Percentiles rank a stretch among this genome's conserved stretches.
Conservation (phyloP, 1,284 basidiomycete species). For the Moniliophthora roreri region DNA sequence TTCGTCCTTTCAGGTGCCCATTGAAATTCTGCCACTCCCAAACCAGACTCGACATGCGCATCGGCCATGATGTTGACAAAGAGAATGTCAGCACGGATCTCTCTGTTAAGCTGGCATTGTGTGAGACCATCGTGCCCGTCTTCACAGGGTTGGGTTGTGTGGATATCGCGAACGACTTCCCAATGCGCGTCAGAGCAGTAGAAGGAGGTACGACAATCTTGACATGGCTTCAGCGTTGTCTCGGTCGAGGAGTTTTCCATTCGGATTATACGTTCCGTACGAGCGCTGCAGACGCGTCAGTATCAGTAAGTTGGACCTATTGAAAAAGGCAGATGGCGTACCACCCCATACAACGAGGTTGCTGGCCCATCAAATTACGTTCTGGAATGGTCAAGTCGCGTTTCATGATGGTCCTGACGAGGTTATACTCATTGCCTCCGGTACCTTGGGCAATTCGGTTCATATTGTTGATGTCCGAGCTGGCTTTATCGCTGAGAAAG, state of each 20-base stretch:
- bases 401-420: slow-evolving; percentile 16
- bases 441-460: slow-evolving; percentile 16
- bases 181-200: slow-evolving; percentile 32
- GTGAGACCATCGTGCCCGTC: slow-evolving; percentile 25
- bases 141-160: slow-evolving; percentile 15
- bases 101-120: slow-evolving; percentile 30
- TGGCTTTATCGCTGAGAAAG: slow-evolving; percentile 15
- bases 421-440: slow-evolving; percentile 11
- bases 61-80: slow-evolving; percentile 18
- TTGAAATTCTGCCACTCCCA: slow-evolving; percentile 14
- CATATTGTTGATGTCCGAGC: slow-evolving; percentile 12
- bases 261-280: slow-evolving; percentile 30
- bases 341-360: slow-evolving; percentile 36
- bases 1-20: slow-evolving; percentile 32
- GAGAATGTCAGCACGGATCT: slow-evolving; percentile 21
- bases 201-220: slow-evolving; percentile 29
- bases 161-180: slow-evolving; percentile 23
- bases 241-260: slow-evolving; percentile 22
- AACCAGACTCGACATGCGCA: neutral
- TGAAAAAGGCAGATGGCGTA: slow-evolving; percentile 16
- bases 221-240: slow-evolving; percentile 24
- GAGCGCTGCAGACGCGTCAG: slow-evolving; percentile 21
- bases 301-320: neutral
- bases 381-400: slow-evolving; percentile 23
- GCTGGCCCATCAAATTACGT: slow-evolving; percentile 29